These are phyloP conservation scores for Chaetothyriales sp. DNA, from an alignment of 2,329 filamentous ascomycete genomes.

Conservation along the genomic window DNA sequence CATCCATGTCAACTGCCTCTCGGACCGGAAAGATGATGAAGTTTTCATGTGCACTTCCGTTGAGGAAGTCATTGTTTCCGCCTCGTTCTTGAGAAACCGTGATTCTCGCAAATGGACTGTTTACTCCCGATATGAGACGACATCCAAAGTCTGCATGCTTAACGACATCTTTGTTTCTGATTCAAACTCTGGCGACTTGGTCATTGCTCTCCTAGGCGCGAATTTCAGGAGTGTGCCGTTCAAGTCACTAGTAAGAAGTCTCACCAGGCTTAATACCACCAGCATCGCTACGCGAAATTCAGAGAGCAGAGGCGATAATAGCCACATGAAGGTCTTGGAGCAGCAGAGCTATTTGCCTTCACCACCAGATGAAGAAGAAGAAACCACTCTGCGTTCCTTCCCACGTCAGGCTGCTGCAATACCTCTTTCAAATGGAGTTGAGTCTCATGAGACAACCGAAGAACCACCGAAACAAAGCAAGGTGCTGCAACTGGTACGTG, in stretches of 20 bases:
- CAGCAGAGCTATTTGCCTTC: not conserved
- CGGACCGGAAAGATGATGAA: conserved; percentile 10
- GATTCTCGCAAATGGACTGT: conserved; percentile 6
- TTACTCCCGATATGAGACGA: conserved; percentile 4
- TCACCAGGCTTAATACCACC: conserved; percentile 4
- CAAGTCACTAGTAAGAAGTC: conserved; percentile 6
- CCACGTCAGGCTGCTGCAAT: not conserved
- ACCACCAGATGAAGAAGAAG: not conserved
- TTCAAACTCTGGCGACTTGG: conserved; percentile 1
- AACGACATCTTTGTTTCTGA: conserved; percentile 11
- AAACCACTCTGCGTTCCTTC: not conserved
- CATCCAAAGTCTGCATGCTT: not conserved
- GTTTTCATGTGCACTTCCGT: conserved; percentile 22
- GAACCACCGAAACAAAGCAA: not conserved
- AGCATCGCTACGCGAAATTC: not conserved
- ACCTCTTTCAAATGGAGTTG: not conserved
- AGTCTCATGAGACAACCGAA: not conserved
- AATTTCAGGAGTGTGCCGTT: conserved; percentile 8
- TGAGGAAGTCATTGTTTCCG: conserved; percentile 19
- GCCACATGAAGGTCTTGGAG: not conserved
- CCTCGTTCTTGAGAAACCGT: conserved; percentile 1
- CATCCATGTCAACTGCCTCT: conserved; percentile 20
- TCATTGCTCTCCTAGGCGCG: conserved; percentile 7
- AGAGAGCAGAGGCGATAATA: not conserved
- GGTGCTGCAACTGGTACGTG: not conserved